Conservation (phyloP, 176 grass and related monocot genomes). For the Oryza meyeriana region DNA sequence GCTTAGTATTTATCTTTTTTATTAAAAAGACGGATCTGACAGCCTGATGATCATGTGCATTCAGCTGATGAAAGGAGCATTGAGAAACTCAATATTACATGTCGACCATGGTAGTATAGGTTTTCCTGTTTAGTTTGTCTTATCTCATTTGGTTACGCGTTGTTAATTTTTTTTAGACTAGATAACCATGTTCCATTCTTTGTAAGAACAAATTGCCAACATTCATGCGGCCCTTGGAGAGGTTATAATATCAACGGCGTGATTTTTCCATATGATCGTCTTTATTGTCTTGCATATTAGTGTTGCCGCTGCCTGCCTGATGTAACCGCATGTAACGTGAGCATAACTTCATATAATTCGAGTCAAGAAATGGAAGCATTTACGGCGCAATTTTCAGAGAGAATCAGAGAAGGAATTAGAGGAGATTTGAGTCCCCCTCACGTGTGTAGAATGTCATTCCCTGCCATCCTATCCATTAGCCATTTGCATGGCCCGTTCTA, state of each 20-base stretch:
- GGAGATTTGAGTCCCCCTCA: no score
- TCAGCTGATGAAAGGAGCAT: conserved; percentile 2
- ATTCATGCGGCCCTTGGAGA: background rate
- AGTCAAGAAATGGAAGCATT: no score
- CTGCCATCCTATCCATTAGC: no score
- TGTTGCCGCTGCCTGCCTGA: no score
- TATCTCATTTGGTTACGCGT: background rate
- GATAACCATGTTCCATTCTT: conserved; percentile 10
- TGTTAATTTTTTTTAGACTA: background rate
- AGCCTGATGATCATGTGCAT: background rate
- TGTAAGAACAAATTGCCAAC: background rate
- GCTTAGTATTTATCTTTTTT: background rate
- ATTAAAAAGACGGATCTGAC: background rate
- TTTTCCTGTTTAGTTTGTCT: background rate
- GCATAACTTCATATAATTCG: no score
- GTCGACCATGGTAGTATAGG: conserved; percentile 17
- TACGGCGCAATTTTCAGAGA: no score
- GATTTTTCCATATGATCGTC: background rate
- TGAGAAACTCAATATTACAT: conserved; percentile 14
- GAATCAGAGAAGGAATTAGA: no score
- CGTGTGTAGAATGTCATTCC: no score
- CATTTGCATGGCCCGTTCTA: no score
- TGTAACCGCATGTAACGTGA: no score
- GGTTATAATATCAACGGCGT: background rate
- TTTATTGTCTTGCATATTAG: background rate